Evolutionary conservation across 2,329 filamentous ascomycete species (phyloP).

Genomic region (Hymenotorrendiella dingleyae): DNA sequence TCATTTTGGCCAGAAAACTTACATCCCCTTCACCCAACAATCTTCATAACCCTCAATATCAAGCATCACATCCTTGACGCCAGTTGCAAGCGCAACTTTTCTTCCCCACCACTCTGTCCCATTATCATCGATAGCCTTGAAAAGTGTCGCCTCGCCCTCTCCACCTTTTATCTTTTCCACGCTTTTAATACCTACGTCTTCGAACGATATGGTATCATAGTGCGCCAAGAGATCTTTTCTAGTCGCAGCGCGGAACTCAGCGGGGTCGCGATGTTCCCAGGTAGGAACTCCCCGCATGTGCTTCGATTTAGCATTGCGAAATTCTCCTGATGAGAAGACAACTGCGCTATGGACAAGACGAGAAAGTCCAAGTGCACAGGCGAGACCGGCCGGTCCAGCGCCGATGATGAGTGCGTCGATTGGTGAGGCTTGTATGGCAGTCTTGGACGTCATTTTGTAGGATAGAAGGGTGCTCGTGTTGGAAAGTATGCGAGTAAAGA

Average conservation of each 20-base stretch:
- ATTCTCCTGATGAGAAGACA: constrained; percentile 38
- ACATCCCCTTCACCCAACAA: constrained; percentile 40
- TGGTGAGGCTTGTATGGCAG: not conserved
- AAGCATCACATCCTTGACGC: constrained; percentile 45
- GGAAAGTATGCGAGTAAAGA: too few relatives aligned
- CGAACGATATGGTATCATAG: constrained; percentile 33
- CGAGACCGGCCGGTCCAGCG: constrained; percentile 40
- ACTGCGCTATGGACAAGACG: constrained; percentile 35
- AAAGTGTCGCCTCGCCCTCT: constrained; percentile 23
- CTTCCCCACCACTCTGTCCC: constrained; percentile 41
- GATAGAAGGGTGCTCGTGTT: too few relatives aligned
- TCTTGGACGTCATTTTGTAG: constrained; percentile 1
- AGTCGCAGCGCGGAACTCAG: constrained; percentile 29
- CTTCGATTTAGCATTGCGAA: constrained; percentile 36
- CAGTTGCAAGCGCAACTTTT: constrained; percentile 51
- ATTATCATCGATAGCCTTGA: constrained; percentile 36
- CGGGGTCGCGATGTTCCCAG: constrained; percentile 33
- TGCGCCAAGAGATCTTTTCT: constrained; percentile 32
- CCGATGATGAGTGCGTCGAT: constrained; percentile 36
- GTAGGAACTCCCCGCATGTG: constrained; percentile 41
- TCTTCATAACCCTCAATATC: constrained; percentile 48
- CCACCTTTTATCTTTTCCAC: constrained; percentile 14
- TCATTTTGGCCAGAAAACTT: not conserved
- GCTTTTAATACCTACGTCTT: constrained; percentile 23
- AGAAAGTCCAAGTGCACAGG: constrained; percentile 34